Evolutionary conservation across 495 filamentous ascomycete species (phyloP), one percentile per base, ranked within the genome.

Genomic region (Xylaria intraflava): DNA sequence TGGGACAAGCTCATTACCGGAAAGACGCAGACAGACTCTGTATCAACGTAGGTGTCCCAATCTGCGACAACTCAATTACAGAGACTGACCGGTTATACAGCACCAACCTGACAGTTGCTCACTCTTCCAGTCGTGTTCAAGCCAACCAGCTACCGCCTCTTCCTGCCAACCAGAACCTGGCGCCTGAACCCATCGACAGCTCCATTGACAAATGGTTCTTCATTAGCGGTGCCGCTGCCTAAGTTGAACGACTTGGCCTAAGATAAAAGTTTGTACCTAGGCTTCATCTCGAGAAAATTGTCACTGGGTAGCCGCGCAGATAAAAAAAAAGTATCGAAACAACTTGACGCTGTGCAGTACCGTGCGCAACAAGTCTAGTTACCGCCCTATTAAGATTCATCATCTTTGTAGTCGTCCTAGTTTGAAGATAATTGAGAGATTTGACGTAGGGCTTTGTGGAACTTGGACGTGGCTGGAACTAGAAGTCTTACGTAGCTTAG

Each of bases 171-270:
- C 81, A 96, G 78, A 83, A 92, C 60, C 77, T 90, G 14, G 67
- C 78, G 17, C 87, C 93, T 50, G 92, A 88, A 50, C 88, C 90
- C 55, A 95, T 97, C 61, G 93, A 99, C 69, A 83, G 85, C 62
- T 93, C 84, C 76, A 95, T 96, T 67, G 93, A 99, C 83, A 99
- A 99, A 82, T 99, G 94, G 93, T 99, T 99, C 84, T 99, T 96
- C 82, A 99, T 99, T 75, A 96, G 92, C 69, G 93, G 93, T 69
- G 93, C 93, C 70, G 88, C 93, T 62, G 82, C 87, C 50, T 95
- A 90, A 77, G 41, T 41, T 26, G 58, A 27, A 23, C 19, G 16
- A 22, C 17, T 35, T 26, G 17, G 10, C 3, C 19, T 19, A 62
- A 60, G 51, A 64, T 31, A 61, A 60, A 62, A 58, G n/a, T n/a